Percentiles rank a stretch among this genome's conserved stretches.
Conservation (phyloP, 306 rosid species). For the Cotoneaster glaucophyllus region DNA sequence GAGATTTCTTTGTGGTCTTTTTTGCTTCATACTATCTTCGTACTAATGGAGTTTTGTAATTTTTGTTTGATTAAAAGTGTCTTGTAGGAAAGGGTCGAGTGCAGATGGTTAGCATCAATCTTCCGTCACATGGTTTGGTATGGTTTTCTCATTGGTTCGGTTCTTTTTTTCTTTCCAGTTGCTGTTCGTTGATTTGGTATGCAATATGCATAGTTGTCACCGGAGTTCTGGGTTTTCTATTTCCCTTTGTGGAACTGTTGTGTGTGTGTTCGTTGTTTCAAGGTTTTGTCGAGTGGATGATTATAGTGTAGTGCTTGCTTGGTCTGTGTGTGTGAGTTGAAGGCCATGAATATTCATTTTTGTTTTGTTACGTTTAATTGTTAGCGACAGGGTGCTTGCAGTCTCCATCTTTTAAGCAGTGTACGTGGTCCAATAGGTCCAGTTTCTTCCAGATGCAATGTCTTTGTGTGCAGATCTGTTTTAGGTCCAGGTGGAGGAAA, state of each 20-base stretch:
- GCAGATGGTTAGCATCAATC: constrained; percentile 47
- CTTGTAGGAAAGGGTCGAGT: constrained; percentile 43
- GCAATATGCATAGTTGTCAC: not conserved
- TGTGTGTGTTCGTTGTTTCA: not conserved
- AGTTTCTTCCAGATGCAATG: constrained; percentile 54
- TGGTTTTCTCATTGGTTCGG: constrained; percentile 22
- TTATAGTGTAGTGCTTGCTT: constrained; percentile 1
- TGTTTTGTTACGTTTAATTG: constrained; percentile 19
- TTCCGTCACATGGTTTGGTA: constrained; percentile 64
- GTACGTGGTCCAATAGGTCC: constrained; percentile 46
- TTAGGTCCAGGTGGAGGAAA: constrained; percentile 64
- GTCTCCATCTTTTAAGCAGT: constrained; percentile 50
- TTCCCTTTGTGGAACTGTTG: not conserved
- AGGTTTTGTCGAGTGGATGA: not conserved
- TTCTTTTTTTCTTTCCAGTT: not conserved
- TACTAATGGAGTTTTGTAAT: not conserved
- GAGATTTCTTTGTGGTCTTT: not conserved
- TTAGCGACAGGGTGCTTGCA: constrained; percentile 54
- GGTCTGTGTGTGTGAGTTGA: constrained; percentile 13
- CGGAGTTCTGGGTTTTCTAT: not conserved
- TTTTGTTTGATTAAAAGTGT: constrained; percentile 28
- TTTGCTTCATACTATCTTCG: not conserved
- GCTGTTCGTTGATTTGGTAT: not conserved
- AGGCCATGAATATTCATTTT: constrained; percentile 12
- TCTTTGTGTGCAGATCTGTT: constrained; percentile 66